A percentile compares a stretch with the other conserved stretches of the same genome.
Conservation (phyloP, 805 yeast genomes). For the Kazachstania kunashirensis region DNA sequence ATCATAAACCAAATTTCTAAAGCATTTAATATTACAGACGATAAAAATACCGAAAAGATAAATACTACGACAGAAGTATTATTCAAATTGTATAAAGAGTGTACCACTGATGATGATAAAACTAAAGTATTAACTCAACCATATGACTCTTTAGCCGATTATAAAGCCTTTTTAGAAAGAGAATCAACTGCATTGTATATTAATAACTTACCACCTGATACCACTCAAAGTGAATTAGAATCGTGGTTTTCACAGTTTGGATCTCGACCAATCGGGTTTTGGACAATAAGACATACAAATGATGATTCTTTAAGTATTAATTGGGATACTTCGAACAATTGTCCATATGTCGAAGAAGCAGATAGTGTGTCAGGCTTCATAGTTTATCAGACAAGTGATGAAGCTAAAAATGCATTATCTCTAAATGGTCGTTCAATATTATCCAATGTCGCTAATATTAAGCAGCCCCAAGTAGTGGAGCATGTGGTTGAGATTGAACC, state of each 20-base stretch:
- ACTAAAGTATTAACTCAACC: constrained; percentile 57
- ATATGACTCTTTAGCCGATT: constrained; percentile 67
- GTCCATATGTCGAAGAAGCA: constrained; percentile 34
- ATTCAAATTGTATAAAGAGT: constrained; percentile 23
- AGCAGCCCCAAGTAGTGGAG: constrained; percentile 38
- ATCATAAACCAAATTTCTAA: neutral
- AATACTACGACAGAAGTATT: constrained; percentile 20
- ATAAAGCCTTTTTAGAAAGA: constrained; percentile 56
- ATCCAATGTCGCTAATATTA: constrained; percentile 29
- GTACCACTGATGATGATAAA: constrained; percentile 39
- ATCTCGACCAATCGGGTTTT: constrained; percentile 76
- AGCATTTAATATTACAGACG: too few relatives aligned
- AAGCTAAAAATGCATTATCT: constrained; percentile 66
- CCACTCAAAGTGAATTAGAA: constrained; percentile 84
- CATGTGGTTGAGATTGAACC: constrained; percentile 78
- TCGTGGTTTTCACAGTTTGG: constrained; percentile 86
- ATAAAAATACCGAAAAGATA: neutral
- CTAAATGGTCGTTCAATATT: constrained; percentile 60
- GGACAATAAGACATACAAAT: constrained; percentile 63
- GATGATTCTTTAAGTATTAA: constrained; percentile 20
- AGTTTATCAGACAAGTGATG: constrained; percentile 75
- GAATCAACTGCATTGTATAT: constrained; percentile 69
- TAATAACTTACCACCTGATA: constrained; percentile 73
- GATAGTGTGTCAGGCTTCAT: constrained; percentile 69
- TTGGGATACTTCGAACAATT: constrained; percentile 21